Percentiles rank a stretch among this genome's conserved stretches.
Evolutionary conservation across 2,329 filamentous ascomycete species (phyloP).

Genomic region (Ophiostoma sp.): DNA sequence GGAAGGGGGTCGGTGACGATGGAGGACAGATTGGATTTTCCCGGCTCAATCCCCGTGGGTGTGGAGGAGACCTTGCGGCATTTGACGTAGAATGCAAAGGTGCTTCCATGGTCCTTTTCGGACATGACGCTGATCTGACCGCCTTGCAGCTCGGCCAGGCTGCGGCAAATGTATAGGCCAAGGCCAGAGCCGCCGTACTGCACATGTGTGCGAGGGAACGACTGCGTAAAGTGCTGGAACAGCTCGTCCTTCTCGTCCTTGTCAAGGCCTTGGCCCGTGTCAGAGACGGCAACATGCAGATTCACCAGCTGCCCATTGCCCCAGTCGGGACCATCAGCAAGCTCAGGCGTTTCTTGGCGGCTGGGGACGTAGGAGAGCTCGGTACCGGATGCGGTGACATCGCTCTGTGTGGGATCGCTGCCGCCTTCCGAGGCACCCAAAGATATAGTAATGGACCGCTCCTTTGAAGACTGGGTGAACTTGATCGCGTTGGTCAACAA

Average conservation of each 20-base stretch:
- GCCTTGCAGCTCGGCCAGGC: conserved; percentile 70
- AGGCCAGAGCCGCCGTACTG: conserved; percentile 74
- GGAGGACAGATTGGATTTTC: conserved; percentile 21
- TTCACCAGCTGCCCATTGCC: conserved; percentile 65
- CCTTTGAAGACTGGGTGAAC: conserved; percentile 57
- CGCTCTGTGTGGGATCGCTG: conserved; percentile 14
- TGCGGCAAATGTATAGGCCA: conserved; percentile 71
- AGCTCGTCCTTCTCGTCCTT: conserved; percentile 65
- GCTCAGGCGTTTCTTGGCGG: conserved; percentile 30
- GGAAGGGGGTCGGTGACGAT: conserved; percentile 33
- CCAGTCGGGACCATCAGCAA: conserved; percentile 56
- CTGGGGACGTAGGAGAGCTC: conserved; percentile 49
- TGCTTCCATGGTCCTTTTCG: conserved; percentile 62
- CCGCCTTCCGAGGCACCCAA: conserved; percentile 53
- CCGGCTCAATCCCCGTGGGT: conserved; percentile 11
- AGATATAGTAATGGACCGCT: conserved; percentile 56
- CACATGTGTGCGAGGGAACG: conserved; percentile 68
- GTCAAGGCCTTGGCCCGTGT: conserved; percentile 66
- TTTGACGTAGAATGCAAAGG: conserved; percentile 72
- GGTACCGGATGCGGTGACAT: conserved; percentile 21
- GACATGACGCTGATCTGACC: conserved; percentile 71
- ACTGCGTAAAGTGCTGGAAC: conserved; percentile 75
- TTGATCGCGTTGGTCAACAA: conserved; percentile 65
- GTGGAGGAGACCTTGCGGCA: conserved; percentile 45
- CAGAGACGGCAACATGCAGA: conserved; percentile 65